Evolutionary conservation across 352 stramenopile genomes (phyloP).

Genomic region (Lagenidium sp.): DNA sequence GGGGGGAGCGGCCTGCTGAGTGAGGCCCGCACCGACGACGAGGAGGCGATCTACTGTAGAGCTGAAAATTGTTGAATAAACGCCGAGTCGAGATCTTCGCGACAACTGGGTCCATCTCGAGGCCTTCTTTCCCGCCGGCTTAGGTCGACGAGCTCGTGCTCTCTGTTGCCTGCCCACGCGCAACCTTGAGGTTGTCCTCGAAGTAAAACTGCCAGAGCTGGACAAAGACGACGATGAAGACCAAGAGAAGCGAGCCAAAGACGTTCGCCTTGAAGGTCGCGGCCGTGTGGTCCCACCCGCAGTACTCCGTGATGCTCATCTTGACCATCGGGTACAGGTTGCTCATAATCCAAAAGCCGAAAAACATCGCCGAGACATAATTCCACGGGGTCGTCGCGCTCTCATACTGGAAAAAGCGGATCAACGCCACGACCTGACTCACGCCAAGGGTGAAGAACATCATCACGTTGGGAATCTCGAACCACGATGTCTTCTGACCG

Average conservation of each 20-base stretch:
- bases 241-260: constrained; percentile 72
- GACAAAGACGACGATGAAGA: constrained; percentile 83
- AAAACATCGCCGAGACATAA: constrained; percentile 85
- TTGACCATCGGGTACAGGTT: constrained; percentile 88
- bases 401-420: constrained; percentile 87
- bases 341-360: constrained; percentile 81
- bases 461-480: constrained; percentile 84
- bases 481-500: constrained; percentile 84
- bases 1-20: too few species aligned
- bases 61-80: too few species aligned
- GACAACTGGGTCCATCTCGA: too few species aligned
- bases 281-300: constrained; percentile 79
- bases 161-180: constrained; percentile 26
- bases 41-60: too few species aligned
- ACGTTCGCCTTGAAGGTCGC: constrained; percentile 81
- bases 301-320: constrained; percentile 89
- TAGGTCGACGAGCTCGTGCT: too few species aligned
- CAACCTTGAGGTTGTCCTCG: constrained; percentile 51
- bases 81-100: too few species aligned
- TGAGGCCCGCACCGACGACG: too few species aligned
- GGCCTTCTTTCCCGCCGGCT: too few species aligned
- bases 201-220: constrained; percentile 86
- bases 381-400: constrained; percentile 85
- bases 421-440: constrained; percentile 61
- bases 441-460: constrained; percentile 82